Evolutionary conservation across 257 asterid genomes (phyloP).

Genomic region (Solanum chaucha): DNA sequence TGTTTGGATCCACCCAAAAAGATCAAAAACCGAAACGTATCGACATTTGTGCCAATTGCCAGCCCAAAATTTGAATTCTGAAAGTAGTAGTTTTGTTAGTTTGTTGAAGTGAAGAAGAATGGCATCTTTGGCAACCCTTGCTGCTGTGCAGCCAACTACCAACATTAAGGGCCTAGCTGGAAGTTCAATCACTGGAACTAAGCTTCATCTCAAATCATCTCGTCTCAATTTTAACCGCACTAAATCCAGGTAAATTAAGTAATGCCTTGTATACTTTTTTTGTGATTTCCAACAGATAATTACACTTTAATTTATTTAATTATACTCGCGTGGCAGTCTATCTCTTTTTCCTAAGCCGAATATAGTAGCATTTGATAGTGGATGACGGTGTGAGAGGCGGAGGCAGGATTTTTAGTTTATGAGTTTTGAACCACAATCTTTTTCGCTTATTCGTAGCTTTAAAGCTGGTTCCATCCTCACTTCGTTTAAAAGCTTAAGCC

Average conservation of each 20-base stretch:
- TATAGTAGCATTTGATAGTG: background rate
- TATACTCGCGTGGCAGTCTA: background rate
- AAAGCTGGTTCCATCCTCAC: background rate
- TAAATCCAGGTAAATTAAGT: slow-evolving; percentile 30
- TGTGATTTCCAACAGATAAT: background rate
- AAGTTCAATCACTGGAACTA: slow-evolving; percentile 69
- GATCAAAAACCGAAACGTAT: background rate
- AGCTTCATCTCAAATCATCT: slow-evolving; percentile 58
- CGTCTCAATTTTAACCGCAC: slow-evolving; percentile 36
- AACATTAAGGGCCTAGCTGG: slow-evolving; percentile 75
- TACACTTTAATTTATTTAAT: background rate
- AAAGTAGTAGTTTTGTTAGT: slow-evolving; percentile 8
- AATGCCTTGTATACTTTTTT: background rate
- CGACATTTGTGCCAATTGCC: slow-evolving; percentile 6
- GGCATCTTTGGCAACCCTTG: slow-evolving; percentile 68
- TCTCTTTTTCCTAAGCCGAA: background rate
- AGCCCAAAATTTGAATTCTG: background rate
- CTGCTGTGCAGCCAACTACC: slow-evolving; percentile 48
- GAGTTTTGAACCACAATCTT: background rate
- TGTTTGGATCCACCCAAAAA: slow-evolving; percentile 18
- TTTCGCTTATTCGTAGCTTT: background rate
- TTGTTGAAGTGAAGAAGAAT: slow-evolving; percentile 11
- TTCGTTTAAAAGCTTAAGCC: background rate
- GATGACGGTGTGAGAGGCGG: background rate
- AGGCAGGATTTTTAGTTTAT: background rate